Evolutionary conservation across 2,329 filamentous ascomycete genomes (phyloP).

Genomic region (Pseudohalonectria lignicola): DNA sequence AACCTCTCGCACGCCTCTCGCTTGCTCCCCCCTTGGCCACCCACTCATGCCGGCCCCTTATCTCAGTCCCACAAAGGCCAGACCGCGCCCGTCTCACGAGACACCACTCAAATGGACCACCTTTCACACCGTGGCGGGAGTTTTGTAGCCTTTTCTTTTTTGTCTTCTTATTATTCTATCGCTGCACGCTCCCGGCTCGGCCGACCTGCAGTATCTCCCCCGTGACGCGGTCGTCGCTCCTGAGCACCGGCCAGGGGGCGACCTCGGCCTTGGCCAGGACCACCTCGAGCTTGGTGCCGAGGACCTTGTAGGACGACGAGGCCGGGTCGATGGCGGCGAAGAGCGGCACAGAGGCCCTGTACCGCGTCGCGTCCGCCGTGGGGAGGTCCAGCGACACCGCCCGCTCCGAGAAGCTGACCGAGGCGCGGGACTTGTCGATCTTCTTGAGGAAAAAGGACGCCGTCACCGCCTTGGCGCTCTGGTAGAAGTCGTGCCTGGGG

Average conservation of each 20-base stretch:
- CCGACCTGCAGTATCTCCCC: constrained; percentile 86
- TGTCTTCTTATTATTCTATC: no score
- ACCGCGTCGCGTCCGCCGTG: constrained; percentile 81
- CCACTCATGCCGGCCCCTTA: no score
- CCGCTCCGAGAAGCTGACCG: constrained; percentile 54
- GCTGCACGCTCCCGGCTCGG: constrained; percentile 48
- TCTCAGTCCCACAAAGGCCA: no score
- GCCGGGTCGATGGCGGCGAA: constrained; percentile 67
- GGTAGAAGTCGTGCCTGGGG: constrained; percentile 79
- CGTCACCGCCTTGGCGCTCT: constrained; percentile 75
- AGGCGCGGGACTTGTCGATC: constrained; percentile 73
- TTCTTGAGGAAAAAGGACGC: constrained; percentile 95
- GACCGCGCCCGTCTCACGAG: no score
- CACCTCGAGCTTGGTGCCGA: constrained; percentile 84
- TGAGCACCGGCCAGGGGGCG: constrained; percentile 73
- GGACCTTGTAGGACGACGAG: constrained; percentile 66
- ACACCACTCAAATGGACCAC: no score
- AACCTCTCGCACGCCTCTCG: no score
- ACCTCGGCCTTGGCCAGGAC: constrained; percentile 62
- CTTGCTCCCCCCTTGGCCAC: no score
- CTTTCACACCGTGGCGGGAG: no score
- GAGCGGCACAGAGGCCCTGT: constrained; percentile 60
- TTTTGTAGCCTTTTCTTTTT: no score
- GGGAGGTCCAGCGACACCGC: constrained; percentile 67
- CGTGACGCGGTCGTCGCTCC: constrained; percentile 58